phyloP scores from a whole-genome alignment of 208 protist genomes.

The Wallacemonas sp. region DNA sequence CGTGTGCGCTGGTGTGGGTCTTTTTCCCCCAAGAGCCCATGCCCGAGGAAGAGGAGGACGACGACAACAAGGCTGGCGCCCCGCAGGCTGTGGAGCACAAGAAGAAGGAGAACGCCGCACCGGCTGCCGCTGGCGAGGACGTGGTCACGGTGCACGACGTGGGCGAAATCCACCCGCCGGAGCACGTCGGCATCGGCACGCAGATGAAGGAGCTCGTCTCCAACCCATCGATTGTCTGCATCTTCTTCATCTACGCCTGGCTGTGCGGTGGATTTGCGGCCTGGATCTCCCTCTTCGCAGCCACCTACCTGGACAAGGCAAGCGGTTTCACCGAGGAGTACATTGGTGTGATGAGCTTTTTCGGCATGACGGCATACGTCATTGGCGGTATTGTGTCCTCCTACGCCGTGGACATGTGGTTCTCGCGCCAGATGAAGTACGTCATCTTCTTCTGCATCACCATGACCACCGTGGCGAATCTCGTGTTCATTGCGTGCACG shows the following conservation, averaged over 20 bases:
- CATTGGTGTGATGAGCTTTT: constrained; percentile 87
- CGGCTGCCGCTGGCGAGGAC: constrained; percentile 6
- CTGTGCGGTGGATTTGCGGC: constrained; percentile 80
- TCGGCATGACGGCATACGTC: constrained; percentile 79
- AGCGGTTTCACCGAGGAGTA: constrained; percentile 44
- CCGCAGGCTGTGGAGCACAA: constrained; percentile 12
- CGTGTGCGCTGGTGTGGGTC: constrained; percentile 49
- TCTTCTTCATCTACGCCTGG: constrained; percentile 86
- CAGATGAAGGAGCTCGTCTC: constrained; percentile 61
- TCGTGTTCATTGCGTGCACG: constrained; percentile 80
- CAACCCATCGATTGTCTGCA: constrained; percentile 71
- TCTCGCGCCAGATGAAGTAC: constrained; percentile 88
- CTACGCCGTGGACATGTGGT: constrained; percentile 80
- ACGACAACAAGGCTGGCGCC: too few species aligned
- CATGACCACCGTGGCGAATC: constrained; percentile 75
- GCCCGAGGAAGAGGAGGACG: constrained; percentile 12
- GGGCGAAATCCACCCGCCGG: constrained; percentile 25
- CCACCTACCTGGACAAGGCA: constrained; percentile 49
- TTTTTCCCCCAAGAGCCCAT: constrained; percentile 60
- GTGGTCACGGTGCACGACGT: constrained; percentile 11
- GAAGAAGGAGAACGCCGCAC: constrained; percentile 10
- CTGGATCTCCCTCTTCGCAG: constrained; percentile 86
- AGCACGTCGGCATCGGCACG: constrained; percentile 41
- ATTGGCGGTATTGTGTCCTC: constrained; percentile 73
- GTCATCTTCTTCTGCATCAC: constrained; percentile 88